A percentile compares a stretch with the other conserved stretches of the same genome.
These are phyloP conservation scores for Ustilago trichophora DNA, from an alignment of 1,284 basidiomycete genomes.

Conservation along the genomic window DNA sequence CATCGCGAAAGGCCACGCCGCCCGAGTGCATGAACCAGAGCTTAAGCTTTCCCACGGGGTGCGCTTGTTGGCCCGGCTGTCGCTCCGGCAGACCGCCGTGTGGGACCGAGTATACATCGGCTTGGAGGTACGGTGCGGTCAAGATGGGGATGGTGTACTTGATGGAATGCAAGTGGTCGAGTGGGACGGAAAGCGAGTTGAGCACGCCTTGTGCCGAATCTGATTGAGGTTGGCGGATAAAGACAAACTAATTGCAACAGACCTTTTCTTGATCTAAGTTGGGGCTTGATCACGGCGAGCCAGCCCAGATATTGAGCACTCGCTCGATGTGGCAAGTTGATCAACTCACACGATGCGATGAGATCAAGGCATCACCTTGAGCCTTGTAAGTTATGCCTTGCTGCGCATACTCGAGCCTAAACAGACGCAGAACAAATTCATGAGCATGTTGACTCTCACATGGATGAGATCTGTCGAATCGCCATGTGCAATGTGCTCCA, in stretches of 20 bases:
- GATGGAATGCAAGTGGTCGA: slow-evolving; percentile 42
- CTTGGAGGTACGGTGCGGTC: slow-evolving; percentile 50
- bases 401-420: slow-evolving; percentile 30
- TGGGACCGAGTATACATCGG: slow-evolving; percentile 45
- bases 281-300: no score
- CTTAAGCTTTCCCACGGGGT: slow-evolving; percentile 50
- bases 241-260: no score
- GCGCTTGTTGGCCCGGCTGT: slow-evolving; percentile 17
- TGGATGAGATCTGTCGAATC: no score
- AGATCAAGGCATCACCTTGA: slow-evolving; percentile 45
- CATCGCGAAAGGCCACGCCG: slow-evolving; percentile 50
- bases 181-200: slow-evolving; percentile 48
- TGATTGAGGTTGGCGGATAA: slow-evolving; percentile 40
- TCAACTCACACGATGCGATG: slow-evolving; percentile 50
- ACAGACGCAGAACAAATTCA: no score
- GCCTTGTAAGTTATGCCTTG: slow-evolving; percentile 40
- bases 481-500: background rate
- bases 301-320: no score
- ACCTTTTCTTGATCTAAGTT: no score
- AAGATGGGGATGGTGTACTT: slow-evolving; percentile 58
- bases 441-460: no score
- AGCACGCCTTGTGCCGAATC: slow-evolving; percentile 11
- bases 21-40: slow-evolving; percentile 55
- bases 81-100: slow-evolving; percentile 51
- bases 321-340: no score